Conservation (phyloP, 805 yeast genomes). For the Candida xyloterini region DNA sequence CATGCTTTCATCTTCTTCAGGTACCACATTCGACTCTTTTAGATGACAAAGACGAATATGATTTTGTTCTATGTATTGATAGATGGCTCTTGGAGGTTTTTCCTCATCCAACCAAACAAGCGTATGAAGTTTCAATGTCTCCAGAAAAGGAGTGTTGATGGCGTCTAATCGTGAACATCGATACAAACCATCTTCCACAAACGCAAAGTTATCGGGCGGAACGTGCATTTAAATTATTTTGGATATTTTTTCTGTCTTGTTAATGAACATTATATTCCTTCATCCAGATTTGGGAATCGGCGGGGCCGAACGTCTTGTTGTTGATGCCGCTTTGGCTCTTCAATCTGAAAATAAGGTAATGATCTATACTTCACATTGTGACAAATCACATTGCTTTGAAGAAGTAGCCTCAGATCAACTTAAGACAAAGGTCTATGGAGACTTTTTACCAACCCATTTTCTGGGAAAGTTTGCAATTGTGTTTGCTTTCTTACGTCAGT, state of each 20-base stretch:
- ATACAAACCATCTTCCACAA: conserved; percentile 84
- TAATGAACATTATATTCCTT: conserved; percentile 70
- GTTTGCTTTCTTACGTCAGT: conserved; percentile 80
- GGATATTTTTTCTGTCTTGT: not conserved
- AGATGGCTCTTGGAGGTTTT: conserved; percentile 70
- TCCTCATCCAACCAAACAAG: conserved; percentile 81
- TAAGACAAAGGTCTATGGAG: conserved; percentile 74
- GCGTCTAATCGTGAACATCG: conserved; percentile 78
- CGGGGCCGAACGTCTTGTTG: conserved; percentile 96
- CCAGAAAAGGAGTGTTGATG: conserved; percentile 72
- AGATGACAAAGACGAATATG: conserved; percentile 49
- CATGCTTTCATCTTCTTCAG: conserved; percentile 26
- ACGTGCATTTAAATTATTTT: conserved; percentile 57
- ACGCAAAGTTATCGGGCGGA: conserved; percentile 90
- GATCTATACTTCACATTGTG: conserved; percentile 89
- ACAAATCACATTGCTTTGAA: conserved; percentile 82
- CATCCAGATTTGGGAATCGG: conserved; percentile 98
- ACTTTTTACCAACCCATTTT: conserved; percentile 71
- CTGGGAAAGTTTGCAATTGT: conserved; percentile 69
- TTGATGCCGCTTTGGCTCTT: conserved; percentile 89
- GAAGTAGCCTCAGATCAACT: conserved; percentile 65
- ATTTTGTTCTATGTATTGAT: conserved; percentile 58
- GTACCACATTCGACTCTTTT: conserved; percentile 27
- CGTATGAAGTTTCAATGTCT: conserved; percentile 65
- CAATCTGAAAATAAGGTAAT: conserved; percentile 39